Percentiles rank a stretch among this genome's conserved stretches.
These are phyloP conservation scores for Aspergillus baeticus DNA, from an alignment of 495 filamentous ascomycete genomes.

Conservation along the genomic window DNA sequence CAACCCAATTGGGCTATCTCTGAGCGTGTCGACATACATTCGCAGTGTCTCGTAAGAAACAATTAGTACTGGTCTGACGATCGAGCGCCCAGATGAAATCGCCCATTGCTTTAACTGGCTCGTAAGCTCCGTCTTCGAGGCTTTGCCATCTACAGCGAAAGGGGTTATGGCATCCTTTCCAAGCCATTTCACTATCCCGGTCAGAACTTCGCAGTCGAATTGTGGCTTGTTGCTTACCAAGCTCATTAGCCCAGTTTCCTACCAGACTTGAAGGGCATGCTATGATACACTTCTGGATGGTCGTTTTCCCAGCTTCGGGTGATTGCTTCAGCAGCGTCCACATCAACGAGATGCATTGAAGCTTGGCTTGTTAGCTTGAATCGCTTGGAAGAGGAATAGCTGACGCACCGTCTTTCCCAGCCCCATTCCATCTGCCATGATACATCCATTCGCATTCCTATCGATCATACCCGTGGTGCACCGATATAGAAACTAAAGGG, in stretches of 20 bases:
- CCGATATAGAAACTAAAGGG: constrained; percentile 75
- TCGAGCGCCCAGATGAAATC: constrained; percentile 81
- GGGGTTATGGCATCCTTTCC: constrained; percentile 87
- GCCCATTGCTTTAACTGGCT: constrained; percentile 93
- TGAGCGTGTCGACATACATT: constrained; percentile 84
- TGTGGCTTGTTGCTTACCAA: constrained; percentile 33
- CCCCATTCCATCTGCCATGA: constrained; percentile 99
- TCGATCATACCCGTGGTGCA: constrained; percentile 94
- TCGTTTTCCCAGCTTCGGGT: constrained; percentile 86
- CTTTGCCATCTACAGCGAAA: constrained; percentile 97
- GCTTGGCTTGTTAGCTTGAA: constrained; percentile 42
- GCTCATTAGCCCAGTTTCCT: constrained; percentile 96
- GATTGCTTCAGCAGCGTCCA: constrained; percentile 98
- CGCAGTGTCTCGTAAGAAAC: constrained; percentile 97
- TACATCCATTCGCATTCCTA: constrained; percentile 91
- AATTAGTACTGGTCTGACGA: constrained; percentile 96
- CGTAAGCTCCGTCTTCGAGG: constrained; percentile 87
- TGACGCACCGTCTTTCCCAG: constrained; percentile 81
- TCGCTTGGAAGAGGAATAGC: not conserved
- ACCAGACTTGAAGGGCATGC: constrained; percentile 98
- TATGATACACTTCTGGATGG: constrained; percentile 96
- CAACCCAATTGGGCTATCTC: constrained; percentile 82
- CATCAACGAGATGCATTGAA: constrained; percentile 79
- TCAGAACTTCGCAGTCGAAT: constrained; percentile 11
- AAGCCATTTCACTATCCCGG: constrained; percentile 77